Percentiles rank a stretch among this genome's conserved stretches.
phyloP scores from a whole-genome alignment of 257 asterid genomes.

The Przewalskia tangutica region DNA sequence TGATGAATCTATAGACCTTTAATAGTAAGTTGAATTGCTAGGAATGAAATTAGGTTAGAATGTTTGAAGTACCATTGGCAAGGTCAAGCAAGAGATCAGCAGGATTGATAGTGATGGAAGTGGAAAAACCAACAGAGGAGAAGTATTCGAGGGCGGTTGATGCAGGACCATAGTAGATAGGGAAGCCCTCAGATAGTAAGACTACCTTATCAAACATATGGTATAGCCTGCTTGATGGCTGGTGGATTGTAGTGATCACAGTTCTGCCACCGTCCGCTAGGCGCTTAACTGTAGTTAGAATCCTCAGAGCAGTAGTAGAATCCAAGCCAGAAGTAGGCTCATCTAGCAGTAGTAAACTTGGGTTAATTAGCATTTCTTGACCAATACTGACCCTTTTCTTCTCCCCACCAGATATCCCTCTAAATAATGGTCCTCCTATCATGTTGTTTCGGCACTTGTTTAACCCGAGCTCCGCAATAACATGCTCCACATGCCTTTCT shows the following conservation, averaged over 20 bases:
- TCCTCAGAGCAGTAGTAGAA: constrained; percentile 86
- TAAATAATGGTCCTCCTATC: constrained; percentile 80
- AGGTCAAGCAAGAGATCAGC: constrained; percentile 97
- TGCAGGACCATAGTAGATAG: constrained; percentile 83
- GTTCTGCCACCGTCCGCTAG: constrained; percentile 88
- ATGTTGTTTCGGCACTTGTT: constrained; percentile 58
- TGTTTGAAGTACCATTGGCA: constrained; percentile 65
- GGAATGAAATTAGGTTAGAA: not conserved
- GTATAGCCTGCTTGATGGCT: constrained; percentile 96
- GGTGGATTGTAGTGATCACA: constrained; percentile 89
- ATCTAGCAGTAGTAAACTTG: constrained; percentile 73
- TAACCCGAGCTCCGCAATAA: constrained; percentile 58
- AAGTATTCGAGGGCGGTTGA: constrained; percentile 80
- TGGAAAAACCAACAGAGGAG: constrained; percentile 73
- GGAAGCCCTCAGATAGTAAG: constrained; percentile 83
- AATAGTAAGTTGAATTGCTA: not conserved
- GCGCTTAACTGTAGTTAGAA: constrained; percentile 61
- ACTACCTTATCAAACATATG: constrained; percentile 89
- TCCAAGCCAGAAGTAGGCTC: constrained; percentile 99
- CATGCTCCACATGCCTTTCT: constrained; percentile 60
- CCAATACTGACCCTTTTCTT: constrained; percentile 96
- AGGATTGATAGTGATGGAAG: constrained; percentile 68
- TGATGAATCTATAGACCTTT: not conserved
- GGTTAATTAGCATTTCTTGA: constrained; percentile 92
- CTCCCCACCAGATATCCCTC: constrained; percentile 98